phyloP scores from a whole-genome alignment of 805 yeast species.

The Komagataella ulmi region DNA sequence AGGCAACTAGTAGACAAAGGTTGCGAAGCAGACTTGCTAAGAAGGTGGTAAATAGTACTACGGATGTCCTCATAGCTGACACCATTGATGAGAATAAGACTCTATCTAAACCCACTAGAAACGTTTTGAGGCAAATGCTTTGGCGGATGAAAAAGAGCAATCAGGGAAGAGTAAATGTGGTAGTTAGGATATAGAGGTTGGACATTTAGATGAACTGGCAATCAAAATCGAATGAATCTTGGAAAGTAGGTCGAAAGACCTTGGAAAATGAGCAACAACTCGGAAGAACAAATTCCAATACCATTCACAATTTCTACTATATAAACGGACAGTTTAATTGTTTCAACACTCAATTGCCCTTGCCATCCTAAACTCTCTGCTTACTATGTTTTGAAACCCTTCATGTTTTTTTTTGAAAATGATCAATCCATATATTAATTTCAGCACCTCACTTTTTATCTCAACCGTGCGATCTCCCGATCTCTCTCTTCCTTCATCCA shows the following conservation, averaged over 20 bases:
- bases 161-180: not conserved
- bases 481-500: not conserved
- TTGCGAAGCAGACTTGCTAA: constrained; percentile 1
- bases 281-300: no score
- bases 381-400: no score
- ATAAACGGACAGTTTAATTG: not conserved
- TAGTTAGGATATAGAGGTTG: not conserved
- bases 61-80: not conserved
- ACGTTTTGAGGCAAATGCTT: not conserved
- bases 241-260: not conserved
- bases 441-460: not conserved
- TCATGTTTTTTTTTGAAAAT: not conserved
- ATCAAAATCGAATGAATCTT: not conserved
- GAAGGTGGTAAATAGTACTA: not conserved
- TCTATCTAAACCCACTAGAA: not conserved
- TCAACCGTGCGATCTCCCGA: not conserved
- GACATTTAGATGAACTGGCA: no score
- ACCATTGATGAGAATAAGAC: not conserved
- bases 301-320: not conserved
- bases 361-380: not conserved
- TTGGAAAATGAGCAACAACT: no score
- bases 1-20: constrained; percentile 3
- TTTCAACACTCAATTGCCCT: not conserved
- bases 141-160: not conserved
- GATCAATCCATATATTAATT: not conserved